Base-by-base conservation (phyloP, 129 eudicot genomes). In the Chrysanthemum makinoi region DNA sequence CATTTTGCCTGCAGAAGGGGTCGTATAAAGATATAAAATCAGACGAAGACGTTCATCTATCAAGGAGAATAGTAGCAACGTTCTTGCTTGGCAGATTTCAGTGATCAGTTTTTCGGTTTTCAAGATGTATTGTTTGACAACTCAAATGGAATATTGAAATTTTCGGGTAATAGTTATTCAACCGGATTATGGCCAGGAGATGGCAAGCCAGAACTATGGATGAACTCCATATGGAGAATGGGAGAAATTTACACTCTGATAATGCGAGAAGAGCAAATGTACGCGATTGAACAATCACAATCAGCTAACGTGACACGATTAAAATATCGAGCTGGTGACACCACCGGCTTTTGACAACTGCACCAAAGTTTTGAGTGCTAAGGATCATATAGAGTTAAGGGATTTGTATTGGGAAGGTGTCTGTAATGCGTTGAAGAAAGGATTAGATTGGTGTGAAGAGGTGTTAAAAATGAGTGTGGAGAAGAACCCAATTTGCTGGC, bases 341-440 rank as follows among this genome's bases (percentile, higher is more conserved):
- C 99, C 97, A 0, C 97, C 97, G 1, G 88, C 90, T 26, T 80
- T 94, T 20, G 85, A 82, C 28, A 65, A 71, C 1, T 90, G 96
- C 86, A 87, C 81, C 1, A 77, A 55, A 58, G 76, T 94, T 5
- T 64, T 94, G 66, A 78, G 75, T 8, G 79, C 96, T 5, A 70
- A 60, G 49, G 99, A 88, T 28, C 97, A 87, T 71, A 86, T 80
- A 17, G 75, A 61, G 10, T 96, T 89, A 8, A 83, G 99, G 65
- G 97, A 86, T 48, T 55, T 86, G 77, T 94, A 94, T 47, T 94
- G 94, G 99, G 89, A 80, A 69, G 96, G 89, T 51, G 97, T 87
- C 16, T 89, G 92, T 77, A 75, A 71, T 1, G 75, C 57, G 57
- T 59, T 71, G 1, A 82, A 80, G 82, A 81, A 77, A 48, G 88